Evolutionary conservation across 352 stramenopile species (phyloP).

Genomic region (Phytophthora lateralis): DNA sequence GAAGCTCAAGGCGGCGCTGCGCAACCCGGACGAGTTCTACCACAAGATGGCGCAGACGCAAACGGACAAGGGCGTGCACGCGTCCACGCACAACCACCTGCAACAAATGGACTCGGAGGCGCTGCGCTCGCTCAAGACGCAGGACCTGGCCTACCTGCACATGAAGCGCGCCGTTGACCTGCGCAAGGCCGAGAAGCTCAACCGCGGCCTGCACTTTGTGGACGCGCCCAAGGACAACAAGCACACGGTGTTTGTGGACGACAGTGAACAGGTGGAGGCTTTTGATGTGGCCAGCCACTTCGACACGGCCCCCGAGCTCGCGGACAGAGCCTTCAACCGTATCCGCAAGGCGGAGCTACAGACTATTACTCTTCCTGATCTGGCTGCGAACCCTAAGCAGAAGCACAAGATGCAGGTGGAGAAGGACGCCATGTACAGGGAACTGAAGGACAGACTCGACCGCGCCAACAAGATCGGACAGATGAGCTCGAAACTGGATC

Average conservation of each 20-base stretch:
- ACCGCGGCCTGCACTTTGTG: slow-evolving; percentile 77
- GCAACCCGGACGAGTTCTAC: slow-evolving; percentile 99
- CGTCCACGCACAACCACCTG: slow-evolving; percentile 77
- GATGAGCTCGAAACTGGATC: slow-evolving; percentile 77
- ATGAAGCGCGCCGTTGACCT: slow-evolving; percentile 86
- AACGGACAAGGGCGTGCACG: slow-evolving; percentile 79
- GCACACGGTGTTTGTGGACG: slow-evolving; percentile 96
- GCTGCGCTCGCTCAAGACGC: slow-evolving; percentile 94
- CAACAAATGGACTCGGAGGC: slow-evolving; percentile 75
- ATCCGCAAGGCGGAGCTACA: slow-evolving; percentile 64
- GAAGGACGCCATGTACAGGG: slow-evolving; percentile 68
- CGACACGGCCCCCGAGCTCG: slow-evolving; percentile 80
- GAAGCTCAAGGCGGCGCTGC: slow-evolving; percentile 92
- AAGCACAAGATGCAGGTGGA: slow-evolving; percentile 65
- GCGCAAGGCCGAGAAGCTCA: slow-evolving; percentile 83
- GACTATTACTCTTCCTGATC: slow-evolving; percentile 42
- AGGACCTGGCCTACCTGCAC: slow-evolving; percentile 96
- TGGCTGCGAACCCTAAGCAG: slow-evolving; percentile 42
- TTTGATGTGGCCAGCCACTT: slow-evolving; percentile 95
- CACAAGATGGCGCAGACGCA: slow-evolving; percentile 94
- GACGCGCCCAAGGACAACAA: slow-evolving; percentile 83
- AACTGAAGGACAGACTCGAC: slow-evolving; percentile 71
- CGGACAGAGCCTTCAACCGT: slow-evolving; percentile 75
- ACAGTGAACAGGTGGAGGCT: slow-evolving; percentile 61
- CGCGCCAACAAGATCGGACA: slow-evolving; percentile 72